Evolutionary conservation across 2,329 filamentous ascomycete species (phyloP).

Genomic region (Fusarium vanettenii): DNA sequence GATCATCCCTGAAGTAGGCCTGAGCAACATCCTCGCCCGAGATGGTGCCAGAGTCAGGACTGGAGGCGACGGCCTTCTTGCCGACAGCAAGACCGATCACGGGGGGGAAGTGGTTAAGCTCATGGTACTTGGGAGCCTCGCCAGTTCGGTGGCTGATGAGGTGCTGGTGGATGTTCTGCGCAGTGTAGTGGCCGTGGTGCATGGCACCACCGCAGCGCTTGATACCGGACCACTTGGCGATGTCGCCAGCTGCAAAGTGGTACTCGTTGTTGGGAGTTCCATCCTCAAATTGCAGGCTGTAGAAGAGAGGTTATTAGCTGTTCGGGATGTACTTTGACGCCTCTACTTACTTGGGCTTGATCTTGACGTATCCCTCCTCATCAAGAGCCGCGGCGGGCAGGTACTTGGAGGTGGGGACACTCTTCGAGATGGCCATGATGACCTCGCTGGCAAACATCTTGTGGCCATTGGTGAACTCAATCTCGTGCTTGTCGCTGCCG

Average conservation of each 20-base stretch:
- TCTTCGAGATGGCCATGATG: conserved; percentile 75
- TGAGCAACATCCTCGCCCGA: conserved; percentile 72
- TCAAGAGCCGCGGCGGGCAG: conserved; percentile 70
- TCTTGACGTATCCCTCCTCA: conserved; percentile 73
- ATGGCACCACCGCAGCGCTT: conserved; percentile 83
- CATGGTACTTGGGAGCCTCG: conserved; percentile 57
- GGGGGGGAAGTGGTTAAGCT: conserved; percentile 66
- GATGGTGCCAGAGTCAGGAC: conserved; percentile 65
- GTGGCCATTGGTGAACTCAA: conserved; percentile 71
- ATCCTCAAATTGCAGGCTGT: conserved; percentile 65
- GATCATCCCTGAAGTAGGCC: conserved; percentile 74
- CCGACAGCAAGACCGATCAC: conserved; percentile 80
- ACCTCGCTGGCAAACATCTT: conserved; percentile 72
- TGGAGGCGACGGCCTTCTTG: conserved; percentile 74
- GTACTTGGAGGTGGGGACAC: conserved; percentile 70
- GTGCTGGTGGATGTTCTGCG: conserved; percentile 74
- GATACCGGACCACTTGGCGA: conserved; percentile 79
- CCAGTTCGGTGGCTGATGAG: conserved; percentile 59
- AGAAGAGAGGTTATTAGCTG: not conserved
- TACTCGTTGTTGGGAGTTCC: conserved; percentile 65
- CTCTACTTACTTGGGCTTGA: conserved; percentile 62
- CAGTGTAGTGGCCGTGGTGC: conserved; percentile 76
- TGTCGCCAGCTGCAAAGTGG: conserved; percentile 79
- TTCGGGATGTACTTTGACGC: not conserved
- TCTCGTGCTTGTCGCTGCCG: conserved; percentile 55